phyloP scores from a whole-genome alignment of 73 alveolate species.

The Blepharisma japonicum region DNA sequence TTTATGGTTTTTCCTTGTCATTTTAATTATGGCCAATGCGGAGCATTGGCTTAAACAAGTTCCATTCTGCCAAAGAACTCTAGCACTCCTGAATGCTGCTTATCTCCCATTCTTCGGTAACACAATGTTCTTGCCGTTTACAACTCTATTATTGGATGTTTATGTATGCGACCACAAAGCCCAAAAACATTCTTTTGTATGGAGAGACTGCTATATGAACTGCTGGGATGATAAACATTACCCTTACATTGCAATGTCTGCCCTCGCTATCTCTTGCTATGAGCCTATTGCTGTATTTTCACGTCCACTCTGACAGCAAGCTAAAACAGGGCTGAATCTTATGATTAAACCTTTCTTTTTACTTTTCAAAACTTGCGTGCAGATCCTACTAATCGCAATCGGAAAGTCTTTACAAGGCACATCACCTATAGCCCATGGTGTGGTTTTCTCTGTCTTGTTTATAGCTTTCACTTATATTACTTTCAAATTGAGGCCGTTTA shows the following conservation, averaged over 20 bases:
- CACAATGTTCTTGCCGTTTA: slow-evolving; percentile 20
- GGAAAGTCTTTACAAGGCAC: slow-evolving; percentile 28
- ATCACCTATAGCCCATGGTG: slow-evolving; percentile 22
- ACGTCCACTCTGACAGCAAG: slow-evolving; percentile 29
- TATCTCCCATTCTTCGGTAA: slow-evolving; percentile 34
- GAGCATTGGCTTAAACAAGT: slow-evolving; percentile 32
- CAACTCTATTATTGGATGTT: slow-evolving; percentile 22
- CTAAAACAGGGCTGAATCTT: slow-evolving; percentile 28
- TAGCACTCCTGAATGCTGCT: neutral
- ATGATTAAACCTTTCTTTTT: slow-evolving; percentile 21
- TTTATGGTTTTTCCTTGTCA: slow-evolving; percentile 23
- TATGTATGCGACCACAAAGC: slow-evolving; percentile 25
- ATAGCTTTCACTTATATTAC: neutral
- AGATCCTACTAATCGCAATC: slow-evolving; percentile 14
- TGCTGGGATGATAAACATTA: slow-evolving; percentile 28
- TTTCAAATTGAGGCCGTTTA: slow-evolving; percentile 13
- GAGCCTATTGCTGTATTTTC: slow-evolving; percentile 31
- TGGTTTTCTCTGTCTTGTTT: slow-evolving; percentile 12
- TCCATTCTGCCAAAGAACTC: neutral
- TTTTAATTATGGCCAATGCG: slow-evolving; percentile 28
- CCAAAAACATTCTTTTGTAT: slow-evolving; percentile 24
- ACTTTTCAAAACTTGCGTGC: slow-evolving; percentile 14
- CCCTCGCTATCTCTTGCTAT: slow-evolving; percentile 4
- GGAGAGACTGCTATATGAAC: slow-evolving; percentile 30
- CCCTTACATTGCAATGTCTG: slow-evolving; percentile 29